Evolutionary conservation across 1,284 basidiomycete genomes (phyloP), one percentile per base, ranked within the genome.

Genomic region (Cutaneotrichosporon sp.): DNA sequence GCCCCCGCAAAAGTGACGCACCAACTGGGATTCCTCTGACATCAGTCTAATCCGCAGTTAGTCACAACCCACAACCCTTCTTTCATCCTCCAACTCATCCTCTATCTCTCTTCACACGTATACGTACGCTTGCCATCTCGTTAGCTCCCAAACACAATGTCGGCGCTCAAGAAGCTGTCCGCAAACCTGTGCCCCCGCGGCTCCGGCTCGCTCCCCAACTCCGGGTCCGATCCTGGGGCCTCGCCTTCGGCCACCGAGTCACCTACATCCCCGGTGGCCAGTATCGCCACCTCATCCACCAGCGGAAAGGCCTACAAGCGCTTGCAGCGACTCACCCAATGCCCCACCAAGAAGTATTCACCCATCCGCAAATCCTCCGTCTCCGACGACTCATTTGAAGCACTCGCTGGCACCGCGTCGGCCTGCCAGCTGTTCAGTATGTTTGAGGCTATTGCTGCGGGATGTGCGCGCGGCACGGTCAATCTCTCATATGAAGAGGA

Each of bases 391-490:
- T 46, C 8, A 22, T 6, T 21, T 18, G 16, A 30, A 34, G 36
- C 52, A 22, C 21, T 52, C 10, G 46, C 58, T 14, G 61, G 59
- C n/a, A 52, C 60, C 14, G 63, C 51, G 38, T 60, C 65, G 16
- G 70, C 70, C 10, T 69, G 70, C 40, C 70, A 78, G 58, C 61
- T 80, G 22, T 78, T 80, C 58, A 66, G 65, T 36, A 60, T 78
- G 40, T 73, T 80, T 70, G 76, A 77, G 63, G 70, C 70, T 22
- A 56, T 78, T 52, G 78, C 78, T 2, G 72, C 70, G 31, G 51
- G 30, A n/a, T 10, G 18, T 26, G 47, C 9, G 8, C n/a, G 47
- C 21, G 18, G 21, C 22, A 46, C 21, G 18, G 42, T 16, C 16
- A 2, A 16, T n/a, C 5, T n/a, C 4, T 2, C 42, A 18, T 4